Conservation (phyloP, 805 yeast species). For the Kluyveromyces wickerhamii region DNA sequence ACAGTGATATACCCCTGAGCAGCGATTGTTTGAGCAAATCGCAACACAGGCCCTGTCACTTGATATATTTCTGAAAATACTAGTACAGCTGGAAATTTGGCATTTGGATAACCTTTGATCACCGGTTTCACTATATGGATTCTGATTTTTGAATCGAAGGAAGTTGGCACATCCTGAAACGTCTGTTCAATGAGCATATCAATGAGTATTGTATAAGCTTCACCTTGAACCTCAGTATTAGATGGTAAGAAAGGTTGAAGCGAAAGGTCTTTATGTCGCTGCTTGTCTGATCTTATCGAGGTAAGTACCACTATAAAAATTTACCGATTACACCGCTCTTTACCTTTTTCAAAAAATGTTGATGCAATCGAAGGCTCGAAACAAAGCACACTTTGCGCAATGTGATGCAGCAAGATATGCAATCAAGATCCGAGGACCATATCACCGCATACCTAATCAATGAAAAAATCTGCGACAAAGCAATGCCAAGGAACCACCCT, state of each 20-base stretch:
- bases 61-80: conserved; percentile 78
- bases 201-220: neutral
- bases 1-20: conserved; percentile 72
- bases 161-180: conserved; percentile 55
- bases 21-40: conserved; percentile 73
- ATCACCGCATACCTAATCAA: no score
- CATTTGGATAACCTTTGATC: conserved; percentile 65
- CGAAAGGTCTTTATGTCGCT: no score
- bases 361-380: no score
- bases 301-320: no score
- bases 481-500: conserved; percentile 25
- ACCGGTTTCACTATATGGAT: conserved; percentile 60
- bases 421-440: no score
- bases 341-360: no score
- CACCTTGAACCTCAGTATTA: neutral
- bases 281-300: no score
- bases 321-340: no score
- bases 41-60: conserved; percentile 72
- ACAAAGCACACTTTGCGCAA: no score
- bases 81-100: conserved; percentile 73
- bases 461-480: no score
- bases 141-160: conserved; percentile 60
- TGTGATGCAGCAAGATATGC: no score
- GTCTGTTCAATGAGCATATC: conserved; percentile 62
- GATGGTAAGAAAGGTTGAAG: neutral